phyloP scores from a whole-genome alignment of 2,329 filamentous ascomycete genomes.

The Ophiostoma pallidulum region DNA sequence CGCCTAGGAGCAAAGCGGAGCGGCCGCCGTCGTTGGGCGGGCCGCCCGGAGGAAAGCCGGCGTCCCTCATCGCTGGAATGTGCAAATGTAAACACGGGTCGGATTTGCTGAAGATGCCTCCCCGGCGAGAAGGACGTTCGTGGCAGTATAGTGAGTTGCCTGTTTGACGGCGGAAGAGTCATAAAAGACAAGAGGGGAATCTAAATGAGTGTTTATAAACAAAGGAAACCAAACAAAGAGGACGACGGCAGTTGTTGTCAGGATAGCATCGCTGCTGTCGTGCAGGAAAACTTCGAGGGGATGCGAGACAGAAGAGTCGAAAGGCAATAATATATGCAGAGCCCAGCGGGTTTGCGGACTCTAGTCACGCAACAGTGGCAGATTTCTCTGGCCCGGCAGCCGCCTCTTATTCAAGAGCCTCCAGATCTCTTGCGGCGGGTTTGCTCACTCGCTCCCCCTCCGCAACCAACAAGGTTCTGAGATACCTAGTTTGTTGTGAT shows the following conservation, averaged over 20 bases:
- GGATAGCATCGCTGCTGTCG: conserved; percentile 6
- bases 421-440: no score
- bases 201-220: background rate
- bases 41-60: background rate
- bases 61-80: background rate
- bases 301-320: conserved; percentile 5
- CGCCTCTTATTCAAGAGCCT: background rate
- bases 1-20: conserved; percentile 33
- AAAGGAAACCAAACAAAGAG: background rate
- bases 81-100: no score
- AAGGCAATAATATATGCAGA: no score
- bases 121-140: no score
- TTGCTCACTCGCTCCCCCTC: background rate
- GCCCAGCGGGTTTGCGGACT: no score
- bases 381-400: background rate
- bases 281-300: background rate
- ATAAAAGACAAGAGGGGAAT: background rate
- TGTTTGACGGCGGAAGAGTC: background rate
- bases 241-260: background rate
- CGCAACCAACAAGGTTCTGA: background rate
- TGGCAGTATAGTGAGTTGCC: no score
- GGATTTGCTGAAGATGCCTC: conserved; percentile 17
- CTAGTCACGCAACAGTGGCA: background rate
- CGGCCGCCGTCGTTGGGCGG: background rate
- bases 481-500: background rate